Percentiles rank a stretch among this genome's conserved stretches.
These are phyloP conservation scores for Murraya koenigii DNA, from an alignment of 345 rosid species.

Conservation along the genomic window DNA sequence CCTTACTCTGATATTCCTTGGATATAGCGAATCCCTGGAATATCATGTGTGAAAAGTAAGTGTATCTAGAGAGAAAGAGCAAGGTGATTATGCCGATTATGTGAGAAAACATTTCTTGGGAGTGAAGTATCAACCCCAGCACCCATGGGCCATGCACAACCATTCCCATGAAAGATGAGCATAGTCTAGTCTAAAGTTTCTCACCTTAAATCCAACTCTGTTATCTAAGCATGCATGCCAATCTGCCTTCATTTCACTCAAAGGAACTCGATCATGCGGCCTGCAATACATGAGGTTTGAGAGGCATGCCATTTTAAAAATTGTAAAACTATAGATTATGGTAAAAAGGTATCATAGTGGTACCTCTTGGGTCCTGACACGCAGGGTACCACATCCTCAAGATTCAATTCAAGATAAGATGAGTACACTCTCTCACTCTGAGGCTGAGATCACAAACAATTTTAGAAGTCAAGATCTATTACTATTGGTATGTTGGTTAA, in stretches of 20 bases:
- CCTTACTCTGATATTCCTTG: slow-evolving; percentile 74
- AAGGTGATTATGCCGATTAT: not conserved
- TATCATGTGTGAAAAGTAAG: slow-evolving; percentile 3
- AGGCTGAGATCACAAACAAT: slow-evolving; percentile 42
- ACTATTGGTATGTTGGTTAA: slow-evolving; percentile 5
- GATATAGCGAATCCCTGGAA: slow-evolving; percentile 79
- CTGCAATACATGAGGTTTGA: slow-evolving; percentile 31
- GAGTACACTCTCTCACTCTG: slow-evolving; percentile 59
- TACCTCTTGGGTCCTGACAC: slow-evolving; percentile 87
- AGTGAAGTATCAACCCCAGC: not conserved
- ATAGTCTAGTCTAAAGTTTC: slow-evolving; percentile 17
- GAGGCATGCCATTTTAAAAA: not conserved
- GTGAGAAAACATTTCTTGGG: not conserved
- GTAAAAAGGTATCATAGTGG: not conserved
- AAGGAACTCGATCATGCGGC: slow-evolving; percentile 90
- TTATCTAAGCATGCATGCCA: slow-evolving; percentile 87
- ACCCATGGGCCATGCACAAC: not conserved
- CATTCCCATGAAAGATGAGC: not conserved
- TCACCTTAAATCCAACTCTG: slow-evolving; percentile 89
- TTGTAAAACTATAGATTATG: not conserved
- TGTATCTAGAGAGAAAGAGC: not conserved
- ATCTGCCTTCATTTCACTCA: slow-evolving; percentile 92
- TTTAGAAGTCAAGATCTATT: not conserved
- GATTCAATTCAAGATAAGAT: slow-evolving; percentile 66
- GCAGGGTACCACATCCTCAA: slow-evolving; percentile 83